Evolutionary conservation across 768 basidiomycete genomes (phyloP).

Genomic region (Coprinopsis strossmayeri): DNA sequence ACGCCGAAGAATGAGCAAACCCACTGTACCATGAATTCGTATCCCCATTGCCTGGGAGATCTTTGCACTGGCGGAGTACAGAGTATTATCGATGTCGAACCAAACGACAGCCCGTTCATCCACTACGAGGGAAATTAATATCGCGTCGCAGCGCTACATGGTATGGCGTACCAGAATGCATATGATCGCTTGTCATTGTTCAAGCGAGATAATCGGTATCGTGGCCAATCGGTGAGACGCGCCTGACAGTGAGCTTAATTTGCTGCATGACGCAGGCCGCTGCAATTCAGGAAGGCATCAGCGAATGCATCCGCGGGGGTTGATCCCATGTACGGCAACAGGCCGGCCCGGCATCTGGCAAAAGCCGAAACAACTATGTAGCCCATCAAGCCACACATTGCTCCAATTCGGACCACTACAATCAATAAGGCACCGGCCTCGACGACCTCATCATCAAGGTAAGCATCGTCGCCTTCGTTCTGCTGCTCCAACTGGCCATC

Average conservation of each 20-base stretch:
- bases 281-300: no score
- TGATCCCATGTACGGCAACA: no score
- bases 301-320: no score
- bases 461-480: conserved; percentile 18
- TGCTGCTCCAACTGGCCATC: conserved; percentile 6
- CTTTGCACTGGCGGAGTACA: conserved; percentile 71
- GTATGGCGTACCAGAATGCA: no score
- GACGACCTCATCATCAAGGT: conserved; percentile 49
- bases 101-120: conserved; percentile 64
- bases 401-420: conserved; percentile 20
- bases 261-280: not conserved
- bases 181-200: no score
- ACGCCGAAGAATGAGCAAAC: not conserved
- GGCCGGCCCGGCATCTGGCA: conserved; percentile 21
- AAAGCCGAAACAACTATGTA: conserved; percentile 36
- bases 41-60: conserved; percentile 77
- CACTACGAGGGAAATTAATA: not conserved
- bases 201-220: no score
- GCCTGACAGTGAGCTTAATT: not conserved
- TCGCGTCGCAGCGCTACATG: no score
- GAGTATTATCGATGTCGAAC: conserved; percentile 86
- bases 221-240: no score
- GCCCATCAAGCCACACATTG: conserved; percentile 36
- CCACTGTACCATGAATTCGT: conserved; percentile 58
- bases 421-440: conserved; percentile 41